Percentiles rank a stretch among this genome's conserved stretches.
phyloP scores from a whole-genome alignment of 108 stramenopile genomes.

The Fragilaria radians region DNA sequence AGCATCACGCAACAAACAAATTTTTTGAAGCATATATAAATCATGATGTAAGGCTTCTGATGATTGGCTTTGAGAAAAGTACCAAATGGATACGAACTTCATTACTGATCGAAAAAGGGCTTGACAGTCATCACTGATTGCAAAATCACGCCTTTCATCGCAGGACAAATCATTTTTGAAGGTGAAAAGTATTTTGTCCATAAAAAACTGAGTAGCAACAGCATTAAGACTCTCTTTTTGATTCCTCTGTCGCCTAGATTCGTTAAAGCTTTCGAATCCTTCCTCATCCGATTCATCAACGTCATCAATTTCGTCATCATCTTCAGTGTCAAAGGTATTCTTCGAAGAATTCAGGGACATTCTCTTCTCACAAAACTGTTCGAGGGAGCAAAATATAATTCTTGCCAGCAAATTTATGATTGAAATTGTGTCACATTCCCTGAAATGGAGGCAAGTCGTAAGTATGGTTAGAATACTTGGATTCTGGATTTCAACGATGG shows the following conservation, averaged over 20 bases:
- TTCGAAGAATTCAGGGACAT: neutral
- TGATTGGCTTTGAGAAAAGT: neutral
- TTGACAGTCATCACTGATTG: neutral
- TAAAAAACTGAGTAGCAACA: neutral
- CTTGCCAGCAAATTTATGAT: neutral
- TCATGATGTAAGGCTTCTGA: neutral
- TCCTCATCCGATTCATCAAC: neutral
- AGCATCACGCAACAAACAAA: neutral
- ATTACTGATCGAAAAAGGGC: neutral
- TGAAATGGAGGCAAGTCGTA: slow-evolving; percentile 19
- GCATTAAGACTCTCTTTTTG: neutral
- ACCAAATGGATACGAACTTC: neutral
- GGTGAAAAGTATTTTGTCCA: neutral
- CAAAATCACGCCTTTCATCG: neutral
- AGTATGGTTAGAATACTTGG: slow-evolving; percentile 40
- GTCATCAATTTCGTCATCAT: slow-evolving; percentile 10
- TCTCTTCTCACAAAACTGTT: neutral
- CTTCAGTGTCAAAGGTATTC: slow-evolving; percentile 9
- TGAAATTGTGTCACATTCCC: neutral
- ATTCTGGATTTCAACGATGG: slow-evolving; percentile 14
- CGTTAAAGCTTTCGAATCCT: neutral
- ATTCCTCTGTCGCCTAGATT: neutral
- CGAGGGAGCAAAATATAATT: neutral
- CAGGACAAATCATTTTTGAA: neutral
- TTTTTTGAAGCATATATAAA: neutral